Percentiles rank a stretch among this genome's conserved stretches.
These are phyloP conservation scores for Stylosanthes scabra DNA, from an alignment of 331 rosid genomes.

Conservation along the genomic window DNA sequence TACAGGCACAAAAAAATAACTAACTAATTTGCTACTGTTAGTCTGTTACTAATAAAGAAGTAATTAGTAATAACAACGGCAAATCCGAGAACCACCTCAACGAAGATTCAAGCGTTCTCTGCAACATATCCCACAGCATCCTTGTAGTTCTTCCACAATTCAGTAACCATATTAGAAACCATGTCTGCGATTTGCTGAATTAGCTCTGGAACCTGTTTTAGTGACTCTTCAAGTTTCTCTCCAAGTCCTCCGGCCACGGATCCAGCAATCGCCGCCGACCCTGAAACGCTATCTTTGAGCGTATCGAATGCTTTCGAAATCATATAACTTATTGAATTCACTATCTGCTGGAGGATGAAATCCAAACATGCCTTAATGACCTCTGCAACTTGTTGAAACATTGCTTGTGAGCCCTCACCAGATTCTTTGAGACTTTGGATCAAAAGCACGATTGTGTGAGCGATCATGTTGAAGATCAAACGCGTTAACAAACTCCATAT, in stretches of 20 bases:
- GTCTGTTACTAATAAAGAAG: not conserved
- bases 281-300: slow-evolving; percentile 41
- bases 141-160: slow-evolving; percentile 53
- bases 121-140: slow-evolving; percentile 59
- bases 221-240: slow-evolving; percentile 45
- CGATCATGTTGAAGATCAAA: slow-evolving; percentile 49
- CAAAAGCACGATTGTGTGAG: slow-evolving; percentile 43
- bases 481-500: slow-evolving; percentile 51
- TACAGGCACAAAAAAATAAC: not conserved
- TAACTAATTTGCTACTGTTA: not conserved
- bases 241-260: slow-evolving; percentile 37
- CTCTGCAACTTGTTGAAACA: slow-evolving; percentile 42
- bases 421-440: slow-evolving; percentile 51
- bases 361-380: slow-evolving; percentile 40
- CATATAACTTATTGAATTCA: slow-evolving; percentile 15
- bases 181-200: slow-evolving; percentile 40
- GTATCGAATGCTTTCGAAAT: slow-evolving; percentile 47
- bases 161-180: slow-evolving; percentile 43
- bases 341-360: slow-evolving; percentile 35
- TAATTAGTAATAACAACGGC: not conserved
- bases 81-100: slow-evolving; percentile 4
- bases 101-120: slow-evolving; percentile 38
- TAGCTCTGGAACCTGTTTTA: slow-evolving; percentile 41
- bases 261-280: slow-evolving; percentile 41
- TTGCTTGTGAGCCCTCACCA: slow-evolving; percentile 42